phyloP scores from a whole-genome alignment of 2,329 filamentous ascomycete genomes.

The Basipetospora sp. region DNA sequence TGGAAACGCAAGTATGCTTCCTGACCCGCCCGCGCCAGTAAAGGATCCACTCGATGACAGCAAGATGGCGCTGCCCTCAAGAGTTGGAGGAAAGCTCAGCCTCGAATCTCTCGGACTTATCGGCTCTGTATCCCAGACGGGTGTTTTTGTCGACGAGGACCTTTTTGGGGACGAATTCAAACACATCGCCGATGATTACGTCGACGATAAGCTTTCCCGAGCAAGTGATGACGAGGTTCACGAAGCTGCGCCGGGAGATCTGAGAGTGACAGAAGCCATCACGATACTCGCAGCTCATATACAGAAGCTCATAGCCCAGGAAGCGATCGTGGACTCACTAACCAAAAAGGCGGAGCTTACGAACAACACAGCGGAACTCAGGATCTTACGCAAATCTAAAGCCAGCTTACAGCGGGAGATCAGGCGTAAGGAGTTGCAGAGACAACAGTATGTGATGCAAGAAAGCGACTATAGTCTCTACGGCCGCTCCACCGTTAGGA shows the following conservation, averaged over 20 bases:
- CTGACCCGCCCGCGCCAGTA: too few relatives aligned
- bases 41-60: too few relatives aligned
- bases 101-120: conserved; percentile 84
- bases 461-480: conserved; percentile 96
- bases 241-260: conserved; percentile 83
- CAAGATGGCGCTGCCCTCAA: conserved; percentile 13
- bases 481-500: conserved; percentile 74
- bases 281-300: conserved; percentile 78
- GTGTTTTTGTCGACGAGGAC: conserved; percentile 87
- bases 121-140: conserved; percentile 70
- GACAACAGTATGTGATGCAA: conserved; percentile 92
- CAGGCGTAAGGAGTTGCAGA: conserved; percentile 81
- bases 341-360: conserved; percentile 90
- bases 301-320: conserved; percentile 72
- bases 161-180: conserved; percentile 81
- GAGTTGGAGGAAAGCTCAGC: conserved; percentile 57
- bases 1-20: conserved; percentile 8
- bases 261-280: conserved; percentile 87
- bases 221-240: conserved; percentile 71
- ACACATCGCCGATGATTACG: conserved; percentile 70
- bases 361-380: conserved; percentile 85
- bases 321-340: conserved; percentile 79
- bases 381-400: conserved; percentile 86
- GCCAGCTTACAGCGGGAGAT: conserved; percentile 86
- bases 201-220: conserved; percentile 38